A percentile compares a stretch with the other conserved stretches of the same genome.
These are phyloP conservation scores for Calonectria henricotiae DNA, from an alignment of 2,329 filamentous ascomycete species.

Conservation along the genomic window DNA sequence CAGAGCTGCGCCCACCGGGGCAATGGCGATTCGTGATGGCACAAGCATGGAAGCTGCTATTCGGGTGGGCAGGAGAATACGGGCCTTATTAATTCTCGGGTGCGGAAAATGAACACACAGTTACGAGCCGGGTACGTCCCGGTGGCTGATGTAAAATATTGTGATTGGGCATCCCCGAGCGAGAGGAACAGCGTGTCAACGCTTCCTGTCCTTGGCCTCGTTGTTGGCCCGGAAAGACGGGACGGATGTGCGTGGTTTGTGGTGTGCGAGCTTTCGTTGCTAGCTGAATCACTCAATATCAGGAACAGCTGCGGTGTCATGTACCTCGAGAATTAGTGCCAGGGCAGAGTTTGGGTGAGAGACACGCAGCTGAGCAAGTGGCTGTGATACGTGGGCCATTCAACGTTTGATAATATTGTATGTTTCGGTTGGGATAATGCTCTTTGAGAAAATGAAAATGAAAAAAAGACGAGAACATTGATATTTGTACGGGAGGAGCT, in stretches of 20 bases:
- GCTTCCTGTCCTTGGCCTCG: constrained; percentile 1
- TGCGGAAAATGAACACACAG: constrained; percentile 11
- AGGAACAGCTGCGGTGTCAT: constrained; percentile 34
- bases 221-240: neutral
- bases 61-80: constrained; percentile 9
- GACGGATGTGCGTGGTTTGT: constrained; percentile 21
- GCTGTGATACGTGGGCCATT: neutral
- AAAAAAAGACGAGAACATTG: neutral
- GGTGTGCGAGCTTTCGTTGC: constrained; percentile 22
- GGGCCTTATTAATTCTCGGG: neutral
- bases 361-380: constrained; percentile 28
- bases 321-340: constrained; percentile 23
- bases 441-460: neutral
- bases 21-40: constrained; percentile 1
- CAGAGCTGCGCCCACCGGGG: constrained; percentile 12
- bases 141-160: neutral
- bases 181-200: constrained; percentile 1
- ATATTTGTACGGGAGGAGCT: constrained; percentile 4
- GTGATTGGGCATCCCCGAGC: constrained; percentile 8
- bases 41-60: neutral
- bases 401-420: neutral
- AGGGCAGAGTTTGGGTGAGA: constrained; percentile 32
- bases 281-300: constrained; percentile 8
- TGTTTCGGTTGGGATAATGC: neutral
- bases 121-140: constrained; percentile 21